phyloP scores from a whole-genome alignment of 306 rosid species.

The Potentilla sterilis region DNA sequence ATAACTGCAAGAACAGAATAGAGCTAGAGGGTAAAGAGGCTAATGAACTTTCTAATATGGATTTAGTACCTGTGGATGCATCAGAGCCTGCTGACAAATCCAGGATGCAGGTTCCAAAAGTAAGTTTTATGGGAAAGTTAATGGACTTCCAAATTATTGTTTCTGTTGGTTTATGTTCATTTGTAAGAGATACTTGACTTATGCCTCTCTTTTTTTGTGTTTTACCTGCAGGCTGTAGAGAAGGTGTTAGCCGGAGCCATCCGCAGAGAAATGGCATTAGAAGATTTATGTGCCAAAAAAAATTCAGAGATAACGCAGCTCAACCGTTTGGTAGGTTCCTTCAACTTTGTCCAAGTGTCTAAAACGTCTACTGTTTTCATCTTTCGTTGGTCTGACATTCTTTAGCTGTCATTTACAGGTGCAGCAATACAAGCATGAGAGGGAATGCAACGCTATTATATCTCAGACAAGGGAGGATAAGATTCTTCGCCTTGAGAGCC shows the following conservation, averaged over 20 bases:
- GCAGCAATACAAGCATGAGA: conserved; percentile 88
- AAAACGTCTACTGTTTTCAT: conserved; percentile 17
- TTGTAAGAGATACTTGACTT: conserved; percentile 11
- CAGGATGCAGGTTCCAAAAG: conserved; percentile 78
- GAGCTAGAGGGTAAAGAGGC: conserved; percentile 51
- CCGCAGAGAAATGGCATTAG: conserved; percentile 98
- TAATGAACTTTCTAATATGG: conserved; percentile 53
- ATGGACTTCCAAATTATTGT: conserved; percentile 24
- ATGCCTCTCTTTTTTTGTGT: not conserved
- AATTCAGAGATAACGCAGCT: conserved; percentile 76
- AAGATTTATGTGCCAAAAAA: conserved; percentile 83
- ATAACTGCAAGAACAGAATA: conserved; percentile 59
- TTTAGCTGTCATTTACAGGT: conserved; percentile 52
- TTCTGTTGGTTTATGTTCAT: conserved; percentile 16
- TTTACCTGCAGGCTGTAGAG: conserved; percentile 61
- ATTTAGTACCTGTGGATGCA: conserved; percentile 68
- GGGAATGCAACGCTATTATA: conserved; percentile 82
- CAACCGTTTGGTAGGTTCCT: conserved; percentile 77
- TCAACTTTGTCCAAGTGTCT: conserved; percentile 12
- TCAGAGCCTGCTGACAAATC: conserved; percentile 62
- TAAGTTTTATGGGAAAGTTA: conserved; percentile 36
- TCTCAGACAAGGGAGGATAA: conserved; percentile 93
- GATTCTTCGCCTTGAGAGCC: conserved; percentile 88
- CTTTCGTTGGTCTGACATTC: conserved; percentile 32
- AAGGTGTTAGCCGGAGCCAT: conserved; percentile 95